Evolutionary conservation across 2,329 filamentous ascomycete genomes (phyloP).

Genomic region (Claviceps quebecensis): DNA sequence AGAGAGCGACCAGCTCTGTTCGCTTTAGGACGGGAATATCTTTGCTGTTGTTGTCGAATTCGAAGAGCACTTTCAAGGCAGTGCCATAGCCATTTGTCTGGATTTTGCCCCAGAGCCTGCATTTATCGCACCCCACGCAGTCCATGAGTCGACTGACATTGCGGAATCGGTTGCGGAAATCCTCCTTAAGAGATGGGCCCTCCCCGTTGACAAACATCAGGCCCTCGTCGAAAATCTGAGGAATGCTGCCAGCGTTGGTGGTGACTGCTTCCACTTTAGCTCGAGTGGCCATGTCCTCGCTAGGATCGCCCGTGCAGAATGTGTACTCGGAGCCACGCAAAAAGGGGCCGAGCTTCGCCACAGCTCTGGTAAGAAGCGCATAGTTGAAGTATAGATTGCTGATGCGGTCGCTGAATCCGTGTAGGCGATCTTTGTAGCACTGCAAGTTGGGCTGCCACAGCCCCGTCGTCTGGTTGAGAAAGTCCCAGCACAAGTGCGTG

Average conservation of each 20-base stretch:
- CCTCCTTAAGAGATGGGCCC: conserved; percentile 73
- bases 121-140: conserved; percentile 97
- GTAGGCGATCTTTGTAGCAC: conserved; percentile 80
- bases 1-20: conserved; percentile 83
- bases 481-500: conserved; percentile 90
- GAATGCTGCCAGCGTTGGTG: conserved; percentile 50
- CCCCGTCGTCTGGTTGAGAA: conserved; percentile 87
- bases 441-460: conserved; percentile 81
- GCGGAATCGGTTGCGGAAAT: conserved; percentile 93
- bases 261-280: conserved; percentile 69
- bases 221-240: conserved; percentile 83
- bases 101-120: conserved; percentile 91
- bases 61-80: conserved; percentile 89
- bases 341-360: conserved; percentile 78
- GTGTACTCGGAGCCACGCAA: conserved; percentile 58
- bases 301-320: conserved; percentile 77
- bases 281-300: conserved; percentile 67
- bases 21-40: conserved; percentile 60
- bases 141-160: conserved; percentile 97
- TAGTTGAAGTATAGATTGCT: conserved; percentile 99
- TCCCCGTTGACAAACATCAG: conserved; percentile 82
- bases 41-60: conserved; percentile 61
- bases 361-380: conserved; percentile 78
- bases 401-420: conserved; percentile 75
- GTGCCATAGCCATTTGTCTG: conserved; percentile 92